These are phyloP conservation scores for Papilionanthe hybrid DNA, from an alignment of 116 monocot genomes.

Conservation along the genomic window DNA sequence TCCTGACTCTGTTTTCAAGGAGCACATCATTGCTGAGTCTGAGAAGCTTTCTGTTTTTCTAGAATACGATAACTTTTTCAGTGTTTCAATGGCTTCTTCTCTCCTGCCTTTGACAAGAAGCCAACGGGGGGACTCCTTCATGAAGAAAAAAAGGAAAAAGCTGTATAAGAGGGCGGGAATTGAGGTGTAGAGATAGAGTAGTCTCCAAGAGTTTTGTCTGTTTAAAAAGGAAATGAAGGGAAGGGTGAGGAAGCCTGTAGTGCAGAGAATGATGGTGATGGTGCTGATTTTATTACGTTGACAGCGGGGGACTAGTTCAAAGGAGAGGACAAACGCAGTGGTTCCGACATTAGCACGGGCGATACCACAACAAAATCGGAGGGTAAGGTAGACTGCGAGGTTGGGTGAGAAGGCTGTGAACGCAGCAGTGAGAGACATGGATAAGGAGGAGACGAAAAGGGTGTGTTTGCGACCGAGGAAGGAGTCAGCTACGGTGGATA, in stretches of 20 bases:
- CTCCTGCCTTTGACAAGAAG: conserved; percentile 11
- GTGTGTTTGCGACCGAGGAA: conserved; percentile 22
- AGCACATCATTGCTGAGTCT: neutral
- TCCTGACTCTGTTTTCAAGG: neutral
- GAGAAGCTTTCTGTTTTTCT: neutral
- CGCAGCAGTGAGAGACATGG: conserved; percentile 40
- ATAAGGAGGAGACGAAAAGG: conserved; percentile 33
- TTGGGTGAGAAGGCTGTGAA: conserved; percentile 38
- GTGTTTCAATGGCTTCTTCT: neutral
- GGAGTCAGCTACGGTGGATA: conserved; percentile 11
- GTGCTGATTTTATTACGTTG: conserved; percentile 69
- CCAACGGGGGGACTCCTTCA: conserved; percentile 78
- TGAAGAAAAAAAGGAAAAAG: conserved; percentile 33
- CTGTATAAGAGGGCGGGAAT: conserved; percentile 35
- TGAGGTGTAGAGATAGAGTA: conserved; percentile 36
- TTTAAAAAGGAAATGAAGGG: conserved; percentile 39
- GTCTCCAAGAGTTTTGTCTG: conserved; percentile 32
- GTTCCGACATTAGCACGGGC: conserved; percentile 50
- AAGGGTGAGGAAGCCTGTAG: conserved; percentile 61
- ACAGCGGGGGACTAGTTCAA: conserved; percentile 49
- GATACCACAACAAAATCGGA: conserved; percentile 58
- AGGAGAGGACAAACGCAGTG: conserved; percentile 53
- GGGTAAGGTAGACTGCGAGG: conserved; percentile 39
- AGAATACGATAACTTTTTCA: neutral
- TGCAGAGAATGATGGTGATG: conserved; percentile 83